Base-by-base conservation (phyloP, 202 grass and related monocot genomes). In the Saccharum hybrid region DNA sequence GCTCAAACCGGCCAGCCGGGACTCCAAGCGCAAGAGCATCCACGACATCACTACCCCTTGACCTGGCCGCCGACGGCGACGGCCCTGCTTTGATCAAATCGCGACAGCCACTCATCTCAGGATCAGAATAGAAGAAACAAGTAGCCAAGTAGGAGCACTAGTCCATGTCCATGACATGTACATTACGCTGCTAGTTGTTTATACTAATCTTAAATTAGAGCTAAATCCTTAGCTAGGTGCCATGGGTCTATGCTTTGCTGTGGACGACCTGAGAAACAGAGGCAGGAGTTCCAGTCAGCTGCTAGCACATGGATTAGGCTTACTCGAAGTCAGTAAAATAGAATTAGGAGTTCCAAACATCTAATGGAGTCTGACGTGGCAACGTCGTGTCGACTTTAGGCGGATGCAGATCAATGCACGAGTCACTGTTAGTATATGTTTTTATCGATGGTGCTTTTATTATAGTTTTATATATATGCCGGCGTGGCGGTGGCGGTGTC, bases 21-120 rank as follows among this genome's bases (percentile, higher is more conserved):
- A 96, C 77, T 89, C 89, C 28, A 99, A 99, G 84, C 91, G 96
- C 64, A 98, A 94, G 88, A 99, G 96, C 88, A 99, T 99, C 71
- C 96, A 99, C 77, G 96, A 99, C 82, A 99, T 99, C 81, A 99
- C 96, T 15, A 85, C 86, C 2, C 89, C 91, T 15, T 93, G 77
- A 79, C 57, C 36, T 3, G 6, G 2, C 7, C 51, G 72, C 10
- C 36, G 45, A 7, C 78, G 19, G 10, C 42, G 46, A 16, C 46
- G 46, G 46, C 46, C 1, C 57, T 60, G 8, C 59, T 26, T 28
- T n/a, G 22, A 23, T 13, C 60, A 63, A 13, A 63, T 30, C 23
- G 60, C 23, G 10, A 63, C 60, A 26, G 60, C 60, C 9, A 28
- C 60, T 10, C 10, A 2, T 63, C 60, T 28, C 23, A 30, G 23